phyloP scores from a whole-genome alignment of 306 rosid genomes.

The Castanea mollissima region DNA sequence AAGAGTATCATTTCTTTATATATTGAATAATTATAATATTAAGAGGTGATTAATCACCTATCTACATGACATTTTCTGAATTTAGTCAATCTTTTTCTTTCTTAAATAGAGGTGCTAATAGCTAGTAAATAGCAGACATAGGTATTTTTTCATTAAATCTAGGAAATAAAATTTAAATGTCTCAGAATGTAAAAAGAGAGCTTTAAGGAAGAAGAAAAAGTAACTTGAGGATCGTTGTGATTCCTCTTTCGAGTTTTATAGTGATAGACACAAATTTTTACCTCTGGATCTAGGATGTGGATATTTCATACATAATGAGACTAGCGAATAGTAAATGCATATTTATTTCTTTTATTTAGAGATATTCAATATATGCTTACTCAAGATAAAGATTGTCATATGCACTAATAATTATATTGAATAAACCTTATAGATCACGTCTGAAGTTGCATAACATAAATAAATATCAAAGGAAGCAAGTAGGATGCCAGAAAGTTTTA shows the following conservation, averaged over 20 bases:
- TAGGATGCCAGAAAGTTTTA: not conserved
- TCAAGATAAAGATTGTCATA: not conserved
- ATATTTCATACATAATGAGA: not conserved
- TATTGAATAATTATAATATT: too few species aligned
- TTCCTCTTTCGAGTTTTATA: not conserved
- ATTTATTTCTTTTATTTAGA: not conserved
- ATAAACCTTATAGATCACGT: not conserved
- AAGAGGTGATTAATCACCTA: too few species aligned
- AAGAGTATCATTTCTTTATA: too few species aligned
- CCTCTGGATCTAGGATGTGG: not conserved
- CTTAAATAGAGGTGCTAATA: too few species aligned
- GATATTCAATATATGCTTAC: not conserved
- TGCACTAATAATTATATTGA: not conserved
- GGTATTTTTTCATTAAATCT: too few species aligned
- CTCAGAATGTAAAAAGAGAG: too few species aligned
- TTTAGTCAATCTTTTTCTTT: too few species aligned
- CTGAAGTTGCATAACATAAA: not conserved
- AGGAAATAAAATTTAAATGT: too few species aligned
- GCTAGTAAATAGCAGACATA: too few species aligned
- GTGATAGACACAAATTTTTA: not conserved
- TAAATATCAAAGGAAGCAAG: not conserved
- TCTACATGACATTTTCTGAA: too few species aligned
- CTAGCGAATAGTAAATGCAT: not conserved
- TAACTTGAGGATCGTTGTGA: not conserved
- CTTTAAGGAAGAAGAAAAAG: not conserved